Base-by-base conservation (phyloP, 2,329 filamentous ascomycete species). In the Intubia oerlemansii region DNA sequence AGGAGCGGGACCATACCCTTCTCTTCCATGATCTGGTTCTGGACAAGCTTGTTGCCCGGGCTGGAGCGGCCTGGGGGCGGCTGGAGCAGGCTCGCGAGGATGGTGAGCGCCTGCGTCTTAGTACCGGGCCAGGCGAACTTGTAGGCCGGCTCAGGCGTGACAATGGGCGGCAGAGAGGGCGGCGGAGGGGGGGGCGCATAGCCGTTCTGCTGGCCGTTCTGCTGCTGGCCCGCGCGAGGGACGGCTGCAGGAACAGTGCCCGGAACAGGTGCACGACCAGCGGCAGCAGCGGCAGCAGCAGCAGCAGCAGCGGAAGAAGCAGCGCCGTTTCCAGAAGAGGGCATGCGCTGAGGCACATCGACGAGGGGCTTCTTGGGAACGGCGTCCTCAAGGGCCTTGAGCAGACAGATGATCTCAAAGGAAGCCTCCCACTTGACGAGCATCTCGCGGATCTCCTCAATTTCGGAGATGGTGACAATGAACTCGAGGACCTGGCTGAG, bases 401-500 rank as follows among this genome's bases (percentile, higher is more conserved):
- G 66, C 3, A 95, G 56, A 1, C 80, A 80, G 7, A 93, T 68
- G 5, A 95, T 64, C 46, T 95, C 85, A 43, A 82, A 85, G 1
- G 80, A 71, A 22, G 82, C 72, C 46, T 93, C 81, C 78, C 85
- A 95, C 38, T 91, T 75, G 28, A 90, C 79, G 22, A 95, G 63
- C 36, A 90, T 73, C 24, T 69, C 64, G 36, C 90, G 79, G 57
- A 81, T 81, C 28, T 80, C 74, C 24, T 73, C 63, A 41, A 85
- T 76, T 43, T 92, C 84, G 1, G 80, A 82, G 17, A 92, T 66
- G 0, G 88, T 84, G 11, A 77, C 81, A 30, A 93, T 76, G 46
- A 95, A 91, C 41, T 93, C 84, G 2, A 95, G 66, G 44, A 91
- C 92, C 48, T 93, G 84, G 29, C 84, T 81, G 1, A 95, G 68